Percentiles rank a stretch among this genome's conserved stretches.
These are phyloP conservation scores for Crepidotus variabilis DNA, from an alignment of 768 basidiomycete species.

Conservation along the genomic window DNA sequence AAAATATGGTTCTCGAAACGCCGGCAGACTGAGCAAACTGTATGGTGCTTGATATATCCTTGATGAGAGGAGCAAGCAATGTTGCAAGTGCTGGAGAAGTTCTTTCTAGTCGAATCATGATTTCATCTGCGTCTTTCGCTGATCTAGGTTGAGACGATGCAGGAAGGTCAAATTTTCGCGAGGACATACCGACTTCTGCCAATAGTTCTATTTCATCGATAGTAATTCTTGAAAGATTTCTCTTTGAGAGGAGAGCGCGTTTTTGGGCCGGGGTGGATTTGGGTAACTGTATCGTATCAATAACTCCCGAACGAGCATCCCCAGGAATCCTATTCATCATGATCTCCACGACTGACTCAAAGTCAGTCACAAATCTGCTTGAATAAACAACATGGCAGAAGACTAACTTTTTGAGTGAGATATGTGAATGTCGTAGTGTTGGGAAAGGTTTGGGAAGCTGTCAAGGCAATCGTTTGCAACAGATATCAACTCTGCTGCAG, in stretches of 20 bases:
- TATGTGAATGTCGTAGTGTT: constrained; percentile 71
- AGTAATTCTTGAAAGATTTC: constrained; percentile 60
- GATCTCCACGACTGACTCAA: constrained; percentile 56
- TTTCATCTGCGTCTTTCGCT: constrained; percentile 63
- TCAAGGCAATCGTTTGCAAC: constrained; percentile 65
- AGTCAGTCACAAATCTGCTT: constrained; percentile 2
- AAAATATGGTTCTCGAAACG: constrained; percentile 55
- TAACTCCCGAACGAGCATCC: constrained; percentile 49
- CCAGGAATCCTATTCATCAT: constrained; percentile 59
- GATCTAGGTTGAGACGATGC: not conserved
- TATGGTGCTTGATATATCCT: constrained; percentile 62
- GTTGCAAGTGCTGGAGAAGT: constrained; percentile 48
- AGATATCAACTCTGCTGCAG: constrained; percentile 71
- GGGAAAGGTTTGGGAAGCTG: constrained; percentile 64
- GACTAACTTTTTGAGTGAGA: constrained; percentile 73
- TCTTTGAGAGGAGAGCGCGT: constrained; percentile 63
- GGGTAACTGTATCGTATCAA: constrained; percentile 61
- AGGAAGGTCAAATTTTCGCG: not conserved
- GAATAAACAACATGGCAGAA: not conserved
- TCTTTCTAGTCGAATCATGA: constrained; percentile 56
- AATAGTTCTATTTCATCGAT: constrained; percentile 76
- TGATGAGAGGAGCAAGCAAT: constrained; percentile 45
- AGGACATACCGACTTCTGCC: constrained; percentile 50
- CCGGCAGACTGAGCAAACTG: constrained; percentile 59
- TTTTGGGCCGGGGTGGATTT: constrained; percentile 70